phyloP scores from a whole-genome alignment of 345 rosid species.

The Citrus mangshanensis region DNA sequence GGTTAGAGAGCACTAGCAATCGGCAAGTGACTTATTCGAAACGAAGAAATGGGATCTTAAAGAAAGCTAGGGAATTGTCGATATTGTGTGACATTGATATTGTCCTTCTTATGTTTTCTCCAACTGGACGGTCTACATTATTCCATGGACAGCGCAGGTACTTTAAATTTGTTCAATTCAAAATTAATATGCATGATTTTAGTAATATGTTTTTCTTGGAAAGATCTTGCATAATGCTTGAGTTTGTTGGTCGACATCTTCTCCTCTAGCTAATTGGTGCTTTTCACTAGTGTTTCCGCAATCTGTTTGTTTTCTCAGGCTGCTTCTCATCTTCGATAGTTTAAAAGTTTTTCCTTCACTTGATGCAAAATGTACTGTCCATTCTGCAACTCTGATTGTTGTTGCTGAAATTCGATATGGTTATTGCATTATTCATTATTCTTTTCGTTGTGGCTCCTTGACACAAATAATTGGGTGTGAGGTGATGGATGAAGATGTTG shows the following conservation, averaged over 20 bases:
- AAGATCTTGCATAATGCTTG: background rate
- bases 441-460: background rate
- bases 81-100: conserved; percentile 82
- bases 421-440: background rate
- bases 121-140: conserved; percentile 47
- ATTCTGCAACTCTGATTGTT: background rate
- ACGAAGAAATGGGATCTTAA: conserved; percentile 76
- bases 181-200: background rate
- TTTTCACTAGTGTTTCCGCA: background rate
- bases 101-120: conserved; percentile 88
- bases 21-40: conserved; percentile 83
- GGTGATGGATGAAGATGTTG: background rate
- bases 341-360: background rate
- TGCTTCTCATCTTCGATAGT: background rate
- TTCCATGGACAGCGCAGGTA: conserved; percentile 80
- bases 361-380: background rate
- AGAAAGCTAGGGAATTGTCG: conserved; percentile 87
- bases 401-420: background rate
- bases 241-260: background rate
- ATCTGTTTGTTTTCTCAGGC: background rate
- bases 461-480: background rate
- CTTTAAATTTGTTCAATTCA: background rate
- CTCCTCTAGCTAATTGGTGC: background rate
- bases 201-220: background rate
- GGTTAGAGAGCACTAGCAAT: conserved; percentile 70